Conservation (phyloP, 345 rosid genomes). For the Lenwebbia sp. region DNA sequence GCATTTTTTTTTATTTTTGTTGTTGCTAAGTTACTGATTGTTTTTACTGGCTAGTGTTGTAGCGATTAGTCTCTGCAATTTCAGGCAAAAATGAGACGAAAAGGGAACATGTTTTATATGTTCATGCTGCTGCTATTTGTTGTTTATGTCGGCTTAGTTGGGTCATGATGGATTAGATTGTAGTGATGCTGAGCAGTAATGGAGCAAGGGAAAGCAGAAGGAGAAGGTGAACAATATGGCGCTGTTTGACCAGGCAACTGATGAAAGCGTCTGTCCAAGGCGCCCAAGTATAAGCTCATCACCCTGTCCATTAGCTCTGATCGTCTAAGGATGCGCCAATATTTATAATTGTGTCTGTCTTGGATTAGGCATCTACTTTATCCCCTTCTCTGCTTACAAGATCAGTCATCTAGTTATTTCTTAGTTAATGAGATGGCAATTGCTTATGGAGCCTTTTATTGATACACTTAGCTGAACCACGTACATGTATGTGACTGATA, state of each 20-base stretch:
- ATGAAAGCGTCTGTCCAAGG: slow-evolving; percentile 34
- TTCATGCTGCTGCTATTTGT: background rate
- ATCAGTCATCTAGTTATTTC: background rate
- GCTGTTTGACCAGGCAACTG: slow-evolving; percentile 37
- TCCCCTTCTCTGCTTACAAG: background rate
- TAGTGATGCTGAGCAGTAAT: slow-evolving; percentile 14
- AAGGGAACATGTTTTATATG: background rate
- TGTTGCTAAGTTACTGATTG: background rate
- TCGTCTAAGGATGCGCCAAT: slow-evolving; percentile 21
- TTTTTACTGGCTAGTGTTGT: background rate
- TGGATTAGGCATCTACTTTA: background rate
- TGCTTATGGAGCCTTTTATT: background rate
- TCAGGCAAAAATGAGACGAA: background rate
- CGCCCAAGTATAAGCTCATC: slow-evolving; percentile 34
- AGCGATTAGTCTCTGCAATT: background rate
- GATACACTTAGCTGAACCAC: background rate
- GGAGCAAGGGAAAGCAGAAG: slow-evolving; percentile 44
- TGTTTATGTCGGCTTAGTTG: background rate
- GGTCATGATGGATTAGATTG: background rate
- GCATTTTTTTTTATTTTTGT: background rate
- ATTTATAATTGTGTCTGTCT: background rate
- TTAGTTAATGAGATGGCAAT: background rate
- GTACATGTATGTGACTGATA: background rate
- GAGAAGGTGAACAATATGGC: slow-evolving; percentile 52
- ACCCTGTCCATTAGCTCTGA: slow-evolving; percentile 34